Conservation (phyloP, 2,329 filamentous ascomycete genomes). For the Botrytis medusae region DNA sequence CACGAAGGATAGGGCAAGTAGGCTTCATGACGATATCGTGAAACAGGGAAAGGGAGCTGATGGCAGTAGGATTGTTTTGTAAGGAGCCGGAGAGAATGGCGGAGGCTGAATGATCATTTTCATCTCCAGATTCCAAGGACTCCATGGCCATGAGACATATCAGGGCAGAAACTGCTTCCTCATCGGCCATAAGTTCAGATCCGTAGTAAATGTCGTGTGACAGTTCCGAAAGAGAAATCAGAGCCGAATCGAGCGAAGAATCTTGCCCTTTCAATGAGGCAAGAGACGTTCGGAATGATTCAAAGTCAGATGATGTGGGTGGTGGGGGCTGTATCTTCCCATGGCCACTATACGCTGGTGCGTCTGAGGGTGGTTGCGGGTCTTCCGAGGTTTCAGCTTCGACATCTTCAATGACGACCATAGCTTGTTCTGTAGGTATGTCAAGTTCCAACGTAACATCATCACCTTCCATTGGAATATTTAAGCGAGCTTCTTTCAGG, state of each 20-base stretch:
- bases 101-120: slow-evolving; percentile 48
- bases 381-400: slow-evolving; percentile 41
- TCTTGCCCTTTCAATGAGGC: slow-evolving; percentile 49
- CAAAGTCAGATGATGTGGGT: slow-evolving; percentile 38
- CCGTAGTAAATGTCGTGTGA: slow-evolving; percentile 71
- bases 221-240: slow-evolving; percentile 61
- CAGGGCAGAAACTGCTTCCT: slow-evolving; percentile 53
- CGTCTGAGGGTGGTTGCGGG: slow-evolving; percentile 46
- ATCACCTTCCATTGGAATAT: slow-evolving; percentile 53
- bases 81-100: slow-evolving; percentile 57
- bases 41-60: slow-evolving; percentile 50
- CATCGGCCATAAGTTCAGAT: slow-evolving; percentile 58
- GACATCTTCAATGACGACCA: slow-evolving; percentile 33
- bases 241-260: slow-evolving; percentile 36
- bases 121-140: slow-evolving; percentile 28
- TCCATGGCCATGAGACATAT: slow-evolving; percentile 52
- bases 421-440: slow-evolving; percentile 47
- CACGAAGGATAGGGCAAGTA: slow-evolving; percentile 27
- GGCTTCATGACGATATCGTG: slow-evolving; percentile 44
- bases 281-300: slow-evolving; percentile 50
- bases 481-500: slow-evolving; percentile 63
- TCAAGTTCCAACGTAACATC: slow-evolving; percentile 56
- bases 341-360: slow-evolving; percentile 57
- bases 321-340: slow-evolving; percentile 59
- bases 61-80: slow-evolving; percentile 64